These are phyloP conservation scores for Pseudomonodictys pantanalensis DNA, from an alignment of 495 filamentous ascomycete genomes.

Conservation along the genomic window DNA sequence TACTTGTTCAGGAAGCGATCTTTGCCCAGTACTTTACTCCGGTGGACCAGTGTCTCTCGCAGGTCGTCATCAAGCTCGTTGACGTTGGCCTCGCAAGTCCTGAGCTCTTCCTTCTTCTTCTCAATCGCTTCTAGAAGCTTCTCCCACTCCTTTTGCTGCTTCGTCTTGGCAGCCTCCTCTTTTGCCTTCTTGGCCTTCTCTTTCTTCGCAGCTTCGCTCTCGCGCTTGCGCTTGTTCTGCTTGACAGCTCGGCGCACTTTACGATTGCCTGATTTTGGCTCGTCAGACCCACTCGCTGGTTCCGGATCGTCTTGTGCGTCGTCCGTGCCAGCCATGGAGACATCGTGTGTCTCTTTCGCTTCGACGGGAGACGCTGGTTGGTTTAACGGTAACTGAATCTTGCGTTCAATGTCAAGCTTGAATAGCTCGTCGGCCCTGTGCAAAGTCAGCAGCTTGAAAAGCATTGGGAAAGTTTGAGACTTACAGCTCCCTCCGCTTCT, in stretches of 20 bases:
- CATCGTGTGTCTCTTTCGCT: constrained; percentile 57
- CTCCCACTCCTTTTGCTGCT: constrained; percentile 77
- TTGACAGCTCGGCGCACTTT: constrained; percentile 68
- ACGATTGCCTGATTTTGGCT: constrained; percentile 45
- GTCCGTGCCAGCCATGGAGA: constrained; percentile 41
- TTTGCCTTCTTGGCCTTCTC: constrained; percentile 75
- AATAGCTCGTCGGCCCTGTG: constrained; percentile 78
- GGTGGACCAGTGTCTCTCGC: constrained; percentile 86
- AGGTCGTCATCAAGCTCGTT: constrained; percentile 82
- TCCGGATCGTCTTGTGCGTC: constrained; percentile 61
- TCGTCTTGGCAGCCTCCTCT: constrained; percentile 75
- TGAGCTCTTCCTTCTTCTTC: constrained; percentile 73
- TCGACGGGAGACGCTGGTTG: constrained; percentile 66
- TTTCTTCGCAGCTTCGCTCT: constrained; percentile 51
- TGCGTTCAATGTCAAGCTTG: constrained; percentile 79
- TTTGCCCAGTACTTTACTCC: constrained; percentile 82
- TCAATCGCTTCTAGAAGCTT: constrained; percentile 84
- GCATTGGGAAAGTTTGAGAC: constrained; percentile 44
- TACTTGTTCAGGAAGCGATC: constrained; percentile 98
- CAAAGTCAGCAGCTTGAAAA: constrained; percentile 8
- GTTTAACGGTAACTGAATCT: constrained; percentile 72
- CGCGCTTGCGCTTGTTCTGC: constrained; percentile 67
- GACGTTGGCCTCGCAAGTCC: constrained; percentile 79
- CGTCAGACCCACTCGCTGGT: constrained; percentile 32
- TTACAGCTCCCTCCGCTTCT: constrained; percentile 77